Conservation (phyloP, 257 asterid genomes). For the Primulina huaijiensis region DNA sequence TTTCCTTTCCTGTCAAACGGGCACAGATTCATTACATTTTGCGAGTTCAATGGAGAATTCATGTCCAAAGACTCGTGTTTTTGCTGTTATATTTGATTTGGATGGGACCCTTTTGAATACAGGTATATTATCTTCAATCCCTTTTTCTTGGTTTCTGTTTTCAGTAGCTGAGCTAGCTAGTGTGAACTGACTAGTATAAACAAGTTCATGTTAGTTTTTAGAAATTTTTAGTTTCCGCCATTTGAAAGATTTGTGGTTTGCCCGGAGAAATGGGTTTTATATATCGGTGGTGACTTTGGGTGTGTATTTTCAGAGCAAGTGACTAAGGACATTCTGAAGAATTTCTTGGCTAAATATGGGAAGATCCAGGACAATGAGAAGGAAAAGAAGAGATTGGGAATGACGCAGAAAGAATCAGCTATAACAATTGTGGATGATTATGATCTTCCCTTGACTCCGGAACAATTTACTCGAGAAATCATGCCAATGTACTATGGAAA, state of each 20-base stretch:
- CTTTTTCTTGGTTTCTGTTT: background rate
- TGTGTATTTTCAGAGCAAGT: conserved; percentile 55
- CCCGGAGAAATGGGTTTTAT: background rate
- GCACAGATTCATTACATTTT: background rate
- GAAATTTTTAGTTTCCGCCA: background rate
- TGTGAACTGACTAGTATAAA: no score
- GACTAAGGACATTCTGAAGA: conserved; percentile 58
- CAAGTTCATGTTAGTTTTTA: background rate
- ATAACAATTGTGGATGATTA: conserved; percentile 54
- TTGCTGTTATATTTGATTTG: conserved; percentile 83
- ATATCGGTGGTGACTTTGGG: conserved; percentile 4
- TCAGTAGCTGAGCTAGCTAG: background rate
- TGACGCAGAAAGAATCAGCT: conserved; percentile 50
- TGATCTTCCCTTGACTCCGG: conserved; percentile 70
- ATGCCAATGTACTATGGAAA: conserved; percentile 66
- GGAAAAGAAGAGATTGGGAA: conserved; percentile 72
- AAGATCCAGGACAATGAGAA: conserved; percentile 59
- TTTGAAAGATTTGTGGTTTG: background rate
- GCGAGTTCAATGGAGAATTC: conserved; percentile 29
- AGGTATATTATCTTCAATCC: conserved; percentile 34
- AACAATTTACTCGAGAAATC: conserved; percentile 51
- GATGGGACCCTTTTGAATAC: conserved; percentile 86
- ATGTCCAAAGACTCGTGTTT: conserved; percentile 24
- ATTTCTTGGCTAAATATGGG: conserved; percentile 66
- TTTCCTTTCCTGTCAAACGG: background rate